Evolutionary conservation across 192 early-diverging fungal genomes (phyloP), one percentile per base, ranked within the genome.

Genomic region (Podila epicladia): DNA sequence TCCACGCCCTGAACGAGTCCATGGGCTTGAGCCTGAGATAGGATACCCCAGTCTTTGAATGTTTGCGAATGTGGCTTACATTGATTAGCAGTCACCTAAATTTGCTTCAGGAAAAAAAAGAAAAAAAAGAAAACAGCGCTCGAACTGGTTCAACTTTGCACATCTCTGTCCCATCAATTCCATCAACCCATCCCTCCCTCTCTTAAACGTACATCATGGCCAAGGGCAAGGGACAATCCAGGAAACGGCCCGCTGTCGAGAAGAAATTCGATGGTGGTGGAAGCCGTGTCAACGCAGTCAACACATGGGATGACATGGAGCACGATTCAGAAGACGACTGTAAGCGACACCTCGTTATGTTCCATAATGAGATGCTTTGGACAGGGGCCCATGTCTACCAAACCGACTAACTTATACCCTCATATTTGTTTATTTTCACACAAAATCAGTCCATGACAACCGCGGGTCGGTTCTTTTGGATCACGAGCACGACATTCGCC

Each of bases 301-400:
- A 83, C 62, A 91, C 92, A 3, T 92, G 89, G 91, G 86, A 90
- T 65, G 93, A 94, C 64, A 87, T 92, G 64, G 92, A 92, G 58
- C 88, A 92, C 58, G 93, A 94, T 72, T 89, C 89, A 22, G 93
- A 92, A 75, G 93, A 94, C 69, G 89, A 93, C 53, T 94, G 91
- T 90, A 88, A 77, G 72, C 48, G n/a, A 58, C 38, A 3, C 60
- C 26, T 33, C 53, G 28, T 24, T 48, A 31, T 24, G 12, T 24
- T 35, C 20, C 20, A 19, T 48, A 8, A 11, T 29, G 11, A 19
- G 5, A 49, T 50, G 17, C 32, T 4, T 41, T 3, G 41, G 41
- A 45, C 41, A 45, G 41, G 0, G 0, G 41, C 41, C 41, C 41
- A 57, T n/a, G 12, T 9, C 5, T 12, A 33, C 49, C 11, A 29